Evolutionary conservation across 768 basidiomycete species (phyloP).

Genomic region (Phanerodontia chrysosporium): DNA sequence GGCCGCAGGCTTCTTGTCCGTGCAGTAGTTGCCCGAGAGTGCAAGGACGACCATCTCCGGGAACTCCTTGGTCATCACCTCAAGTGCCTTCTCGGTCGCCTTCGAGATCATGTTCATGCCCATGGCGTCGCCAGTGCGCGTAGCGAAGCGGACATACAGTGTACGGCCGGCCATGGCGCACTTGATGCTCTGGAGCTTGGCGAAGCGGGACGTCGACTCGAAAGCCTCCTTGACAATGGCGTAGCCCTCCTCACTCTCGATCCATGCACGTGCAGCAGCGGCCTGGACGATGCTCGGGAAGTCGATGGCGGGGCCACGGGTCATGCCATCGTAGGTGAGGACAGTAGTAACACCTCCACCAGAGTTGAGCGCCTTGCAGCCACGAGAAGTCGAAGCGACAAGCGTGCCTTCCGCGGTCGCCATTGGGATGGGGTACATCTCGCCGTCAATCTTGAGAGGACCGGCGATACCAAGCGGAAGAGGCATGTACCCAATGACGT

Average conservation of each 20-base stretch:
- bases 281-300: conserved; percentile 81
- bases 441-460: conserved; percentile 87
- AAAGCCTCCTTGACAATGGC: conserved; percentile 76
- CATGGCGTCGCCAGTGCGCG: conserved; percentile 97
- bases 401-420: conserved; percentile 99
- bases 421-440: conserved; percentile 90
- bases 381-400: conserved; percentile 94
- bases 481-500: conserved; percentile 96
- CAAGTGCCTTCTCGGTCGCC: conserved; percentile 93
- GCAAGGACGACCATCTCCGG: conserved; percentile 90
- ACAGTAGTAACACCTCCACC: conserved; percentile 96
- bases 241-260: conserved; percentile 80
- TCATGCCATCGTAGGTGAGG: conserved; percentile 91
- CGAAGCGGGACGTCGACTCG: conserved; percentile 92
- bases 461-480: conserved; percentile 95
- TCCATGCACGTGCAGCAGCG: conserved; percentile 83
- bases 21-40: conserved; percentile 96
- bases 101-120: conserved; percentile 99
- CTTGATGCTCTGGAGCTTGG: conserved; percentile 80
- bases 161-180: conserved; percentile 90
- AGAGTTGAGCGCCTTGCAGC: conserved; percentile 96
- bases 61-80: conserved; percentile 70
- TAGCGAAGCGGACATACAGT: conserved; percentile 89
- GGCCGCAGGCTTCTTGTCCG: conserved; percentile 98
- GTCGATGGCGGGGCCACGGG: conserved; percentile 96